A percentile compares a stretch with the other conserved stretches of the same genome.
These are phyloP conservation scores for Lobosporangium transversale DNA, from an alignment of 192 early-diverging fungal species.

Conservation along the genomic window DNA sequence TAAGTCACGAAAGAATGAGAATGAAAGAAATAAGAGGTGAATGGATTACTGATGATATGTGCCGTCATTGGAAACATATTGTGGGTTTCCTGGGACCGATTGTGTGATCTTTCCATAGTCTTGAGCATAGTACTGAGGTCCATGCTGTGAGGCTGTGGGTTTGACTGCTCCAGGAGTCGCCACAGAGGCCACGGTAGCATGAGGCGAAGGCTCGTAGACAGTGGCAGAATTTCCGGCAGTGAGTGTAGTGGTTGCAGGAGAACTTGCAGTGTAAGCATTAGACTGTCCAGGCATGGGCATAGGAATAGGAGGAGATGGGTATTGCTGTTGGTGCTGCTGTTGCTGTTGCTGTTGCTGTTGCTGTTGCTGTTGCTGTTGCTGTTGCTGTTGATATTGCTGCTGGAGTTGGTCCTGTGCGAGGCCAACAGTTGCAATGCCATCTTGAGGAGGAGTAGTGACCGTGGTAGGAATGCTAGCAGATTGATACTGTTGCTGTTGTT, in stretches of 20 bases:
- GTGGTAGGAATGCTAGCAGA: not conserved
- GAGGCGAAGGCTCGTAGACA: slow-evolving; percentile 10
- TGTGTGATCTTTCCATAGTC: not conserved
- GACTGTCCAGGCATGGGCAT: slow-evolving; percentile 37
- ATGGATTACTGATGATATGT: slow-evolving; percentile 29
- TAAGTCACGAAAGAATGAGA: not conserved
- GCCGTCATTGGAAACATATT: slow-evolving; percentile 1
- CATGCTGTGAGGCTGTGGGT: slow-evolving; percentile 1
- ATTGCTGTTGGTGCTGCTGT: slow-evolving; percentile 15
- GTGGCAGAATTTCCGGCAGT: slow-evolving; percentile 9
- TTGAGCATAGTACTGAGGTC: slow-evolving; percentile 16
- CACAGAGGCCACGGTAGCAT: not conserved
- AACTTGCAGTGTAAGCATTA: slow-evolving; percentile 2
- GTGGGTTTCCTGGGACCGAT: slow-evolving; percentile 20
- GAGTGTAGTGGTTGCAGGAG: slow-evolving; percentile 3
- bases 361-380: slow-evolving; percentile 19
- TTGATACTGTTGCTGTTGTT: not conserved
- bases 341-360: too few species aligned
- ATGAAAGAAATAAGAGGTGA: too few species aligned
- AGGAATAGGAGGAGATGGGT: not conserved
- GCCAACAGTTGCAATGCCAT: not conserved
- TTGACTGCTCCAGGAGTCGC: not conserved
- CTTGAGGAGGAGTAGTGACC: not conserved
- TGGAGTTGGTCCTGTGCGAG: slow-evolving; percentile 4
- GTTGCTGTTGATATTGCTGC: slow-evolving; percentile 16